phyloP scores from a whole-genome alignment of 2,329 filamentous ascomycete species.

The Colletotrichum endophyticum region DNA sequence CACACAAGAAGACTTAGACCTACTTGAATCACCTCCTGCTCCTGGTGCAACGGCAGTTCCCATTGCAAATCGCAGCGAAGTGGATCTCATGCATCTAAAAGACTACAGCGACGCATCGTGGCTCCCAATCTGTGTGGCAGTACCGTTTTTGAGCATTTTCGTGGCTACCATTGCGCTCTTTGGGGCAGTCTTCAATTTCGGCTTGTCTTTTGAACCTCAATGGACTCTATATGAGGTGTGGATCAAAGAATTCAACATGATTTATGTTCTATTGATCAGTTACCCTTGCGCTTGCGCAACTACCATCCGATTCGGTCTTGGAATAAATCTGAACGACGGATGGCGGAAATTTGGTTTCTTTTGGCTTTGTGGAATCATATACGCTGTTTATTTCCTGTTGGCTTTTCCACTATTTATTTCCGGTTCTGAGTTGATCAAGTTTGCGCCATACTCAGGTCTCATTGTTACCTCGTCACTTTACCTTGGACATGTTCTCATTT shows the following conservation, averaged over 20 bases:
- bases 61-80: background rate
- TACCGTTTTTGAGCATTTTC: background rate
- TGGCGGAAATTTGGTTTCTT: background rate
- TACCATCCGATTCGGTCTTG: background rate
- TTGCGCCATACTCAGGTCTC: background rate
- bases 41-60: background rate
- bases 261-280: background rate
- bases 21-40: background rate
- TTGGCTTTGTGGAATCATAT: background rate
- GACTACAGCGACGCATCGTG: background rate
- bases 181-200: background rate
- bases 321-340: background rate
- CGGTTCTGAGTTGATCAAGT: background rate
- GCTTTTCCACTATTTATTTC: background rate
- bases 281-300: background rate
- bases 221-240: background rate
- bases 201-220: background rate
- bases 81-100: background rate
- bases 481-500: background rate
- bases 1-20: background rate
- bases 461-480: background rate
- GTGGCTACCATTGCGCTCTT: background rate
- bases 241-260: background rate
- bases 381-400: background rate
- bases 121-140: background rate